phyloP scores from a whole-genome alignment of 2,329 filamentous ascomycete genomes.

The Fusarium sp. region DNA sequence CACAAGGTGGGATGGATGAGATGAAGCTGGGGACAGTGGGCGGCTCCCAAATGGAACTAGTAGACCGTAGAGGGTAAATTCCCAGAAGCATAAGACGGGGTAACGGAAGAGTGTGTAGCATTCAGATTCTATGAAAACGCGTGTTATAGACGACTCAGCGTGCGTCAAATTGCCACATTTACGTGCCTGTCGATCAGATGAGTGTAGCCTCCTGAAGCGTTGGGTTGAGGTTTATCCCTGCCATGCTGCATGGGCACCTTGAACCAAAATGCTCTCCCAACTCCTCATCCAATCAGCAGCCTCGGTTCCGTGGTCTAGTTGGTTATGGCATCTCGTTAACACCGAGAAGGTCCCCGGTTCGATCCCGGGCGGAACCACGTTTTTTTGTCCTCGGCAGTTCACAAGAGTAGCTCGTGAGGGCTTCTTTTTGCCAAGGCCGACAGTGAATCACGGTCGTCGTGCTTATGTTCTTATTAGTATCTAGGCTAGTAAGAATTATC shows the following conservation, averaged over 20 bases:
- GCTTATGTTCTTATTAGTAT: not conserved
- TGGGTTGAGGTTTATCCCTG: not conserved
- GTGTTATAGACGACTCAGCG: not conserved
- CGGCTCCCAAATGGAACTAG: not conserved
- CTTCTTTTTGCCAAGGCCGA: not conserved
- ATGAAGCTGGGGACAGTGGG: not conserved
- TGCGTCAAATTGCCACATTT: no score
- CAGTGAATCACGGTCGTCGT: not conserved
- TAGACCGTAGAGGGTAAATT: not conserved
- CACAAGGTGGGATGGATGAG: not conserved
- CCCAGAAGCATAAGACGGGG: not conserved
- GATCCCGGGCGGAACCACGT: not conserved
- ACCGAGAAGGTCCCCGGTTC: constrained; percentile 2
- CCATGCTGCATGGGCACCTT: not conserved
- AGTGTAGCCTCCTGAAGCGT: not conserved
- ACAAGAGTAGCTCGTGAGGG: not conserved
- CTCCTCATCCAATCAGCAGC: not conserved
- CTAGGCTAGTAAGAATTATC: not conserved
- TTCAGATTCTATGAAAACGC: not conserved
- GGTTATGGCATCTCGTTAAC: constrained; percentile 3
- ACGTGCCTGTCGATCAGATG: not conserved
- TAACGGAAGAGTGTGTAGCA: not conserved
- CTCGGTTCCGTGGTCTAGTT: constrained; percentile 1
- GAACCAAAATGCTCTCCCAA: accelerated
- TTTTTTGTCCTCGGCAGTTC: not conserved